Conservation (phyloP, 208 protist species). For the Trypanosoma lewisi region DNA sequence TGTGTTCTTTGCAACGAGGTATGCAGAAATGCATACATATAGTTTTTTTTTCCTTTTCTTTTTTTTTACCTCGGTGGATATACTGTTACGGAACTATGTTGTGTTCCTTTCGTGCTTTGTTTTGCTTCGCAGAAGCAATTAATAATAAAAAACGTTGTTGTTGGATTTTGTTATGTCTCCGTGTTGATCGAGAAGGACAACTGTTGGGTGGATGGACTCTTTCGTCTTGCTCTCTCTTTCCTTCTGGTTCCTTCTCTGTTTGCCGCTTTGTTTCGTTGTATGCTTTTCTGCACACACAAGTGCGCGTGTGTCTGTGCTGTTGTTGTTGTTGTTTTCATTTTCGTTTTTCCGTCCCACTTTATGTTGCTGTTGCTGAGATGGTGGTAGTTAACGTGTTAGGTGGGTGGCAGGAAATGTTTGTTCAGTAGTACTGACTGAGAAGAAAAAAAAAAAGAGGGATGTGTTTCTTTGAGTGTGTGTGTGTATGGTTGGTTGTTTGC, state of each 20-base stretch:
- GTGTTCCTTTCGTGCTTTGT: constrained; percentile 6
- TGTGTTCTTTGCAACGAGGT: not conserved
- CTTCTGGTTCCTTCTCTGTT: not conserved
- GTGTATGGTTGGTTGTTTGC: no score
- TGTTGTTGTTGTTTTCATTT: not conserved
- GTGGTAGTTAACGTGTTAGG: no score
- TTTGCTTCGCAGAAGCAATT: not conserved
- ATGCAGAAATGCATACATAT: constrained; percentile 2
- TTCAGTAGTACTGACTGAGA: not conserved
- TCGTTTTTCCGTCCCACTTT: no score
- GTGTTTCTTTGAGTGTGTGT: no score
- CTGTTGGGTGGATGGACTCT: not conserved
- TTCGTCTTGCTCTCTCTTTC: not conserved
- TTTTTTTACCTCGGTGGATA: constrained; percentile 4
- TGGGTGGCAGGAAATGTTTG: no score
- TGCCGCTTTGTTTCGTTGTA: not conserved
- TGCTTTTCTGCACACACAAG: not conserved
- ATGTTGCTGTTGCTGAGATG: no score
- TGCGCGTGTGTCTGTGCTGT: not conserved
- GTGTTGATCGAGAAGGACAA: not conserved
- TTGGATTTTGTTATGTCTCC: not conserved
- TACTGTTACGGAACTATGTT: constrained; percentile 2
- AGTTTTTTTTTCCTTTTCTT: constrained; percentile 9
- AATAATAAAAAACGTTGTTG: not conserved
- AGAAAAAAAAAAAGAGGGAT: not conserved